phyloP scores from a whole-genome alignment of 352 stramenopile genomes.

The Globisporangium nunn region DNA sequence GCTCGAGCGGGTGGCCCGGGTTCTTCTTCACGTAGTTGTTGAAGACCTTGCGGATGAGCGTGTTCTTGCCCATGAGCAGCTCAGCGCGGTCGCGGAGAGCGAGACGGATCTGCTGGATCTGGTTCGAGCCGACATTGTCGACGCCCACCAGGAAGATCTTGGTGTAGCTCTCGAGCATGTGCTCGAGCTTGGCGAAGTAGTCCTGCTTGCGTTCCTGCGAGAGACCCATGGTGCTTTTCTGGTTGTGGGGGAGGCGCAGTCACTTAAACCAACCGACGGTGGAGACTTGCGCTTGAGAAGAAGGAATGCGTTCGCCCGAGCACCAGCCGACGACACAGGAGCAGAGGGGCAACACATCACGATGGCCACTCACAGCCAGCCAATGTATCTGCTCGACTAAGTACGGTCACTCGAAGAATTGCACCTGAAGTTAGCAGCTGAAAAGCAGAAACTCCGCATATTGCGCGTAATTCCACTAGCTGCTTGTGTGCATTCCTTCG shows the following conservation, averaged over 20 bases:
- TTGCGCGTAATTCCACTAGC: too few relatives aligned
- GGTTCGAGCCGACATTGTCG: slow-evolving; percentile 99
- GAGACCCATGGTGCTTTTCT: slow-evolving; percentile 85
- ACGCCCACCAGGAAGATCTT: slow-evolving; percentile 98
- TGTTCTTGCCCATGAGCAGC: slow-evolving; percentile 99
- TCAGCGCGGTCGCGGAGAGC: slow-evolving; percentile 92
- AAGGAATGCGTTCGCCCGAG: slow-evolving; percentile 20
- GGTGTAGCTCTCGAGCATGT: slow-evolving; percentile 93
- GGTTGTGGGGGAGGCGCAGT: slow-evolving; percentile 50
- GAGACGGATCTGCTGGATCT: slow-evolving; percentile 98
- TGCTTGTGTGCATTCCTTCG: too few relatives aligned
- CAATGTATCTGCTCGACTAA: too few relatives aligned
- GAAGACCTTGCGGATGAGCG: slow-evolving; percentile 99
- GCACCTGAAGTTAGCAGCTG: too few relatives aligned
- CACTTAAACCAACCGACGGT: slow-evolving; percentile 68
- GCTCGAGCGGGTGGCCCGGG: slow-evolving; percentile 91
- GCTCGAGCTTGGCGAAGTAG: slow-evolving; percentile 96
- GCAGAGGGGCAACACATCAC: too few relatives aligned
- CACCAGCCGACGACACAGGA: too few relatives aligned
- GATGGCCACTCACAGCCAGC: too few relatives aligned
- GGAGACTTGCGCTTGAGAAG: slow-evolving; percentile 82
- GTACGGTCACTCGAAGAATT: too few relatives aligned
- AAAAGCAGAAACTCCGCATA: too few relatives aligned
- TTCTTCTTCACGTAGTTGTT: slow-evolving; percentile 96
- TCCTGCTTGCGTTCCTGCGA: slow-evolving; percentile 96